A percentile compares a stretch with the other conserved stretches of the same genome.
phyloP scores from a whole-genome alignment of 23 red algal species.

The Gracilariopsis chorda region DNA sequence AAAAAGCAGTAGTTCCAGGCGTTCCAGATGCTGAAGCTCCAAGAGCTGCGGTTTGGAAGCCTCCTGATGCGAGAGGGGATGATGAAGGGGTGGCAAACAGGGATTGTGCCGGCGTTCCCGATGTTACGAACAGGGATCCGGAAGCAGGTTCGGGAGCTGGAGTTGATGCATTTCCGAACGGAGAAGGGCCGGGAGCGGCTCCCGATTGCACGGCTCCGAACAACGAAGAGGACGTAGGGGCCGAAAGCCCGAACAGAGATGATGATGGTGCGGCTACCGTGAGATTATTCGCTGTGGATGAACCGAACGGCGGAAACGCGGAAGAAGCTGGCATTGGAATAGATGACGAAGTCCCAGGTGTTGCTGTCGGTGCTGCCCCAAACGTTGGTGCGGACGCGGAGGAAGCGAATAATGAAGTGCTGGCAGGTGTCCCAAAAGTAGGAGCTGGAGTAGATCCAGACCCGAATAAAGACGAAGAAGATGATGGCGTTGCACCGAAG shows the following conservation, averaged over 20 bases:
- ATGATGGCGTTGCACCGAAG: background rate
- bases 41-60: background rate
- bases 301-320: background rate
- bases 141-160: background rate
- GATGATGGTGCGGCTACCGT: background rate
- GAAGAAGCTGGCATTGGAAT: background rate
- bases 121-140: background rate
- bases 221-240: background rate
- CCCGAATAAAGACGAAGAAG: background rate
- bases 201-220: background rate
- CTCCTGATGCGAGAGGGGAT: background rate
- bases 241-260: background rate
- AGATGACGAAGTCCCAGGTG: background rate
- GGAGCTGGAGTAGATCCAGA: background rate
- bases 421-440: background rate
- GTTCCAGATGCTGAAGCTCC: background rate
- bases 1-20: background rate
- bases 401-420: background rate
- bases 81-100: background rate
- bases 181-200: background rate
- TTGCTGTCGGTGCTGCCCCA: background rate
- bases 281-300: background rate
- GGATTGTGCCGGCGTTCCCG: background rate
- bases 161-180: background rate
- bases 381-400: background rate